Evolutionary conservation across 73 alveolate genomes (phyloP), one percentile per base, ranked within the genome.

Genomic region (Durusdinium trenchii): DNA sequence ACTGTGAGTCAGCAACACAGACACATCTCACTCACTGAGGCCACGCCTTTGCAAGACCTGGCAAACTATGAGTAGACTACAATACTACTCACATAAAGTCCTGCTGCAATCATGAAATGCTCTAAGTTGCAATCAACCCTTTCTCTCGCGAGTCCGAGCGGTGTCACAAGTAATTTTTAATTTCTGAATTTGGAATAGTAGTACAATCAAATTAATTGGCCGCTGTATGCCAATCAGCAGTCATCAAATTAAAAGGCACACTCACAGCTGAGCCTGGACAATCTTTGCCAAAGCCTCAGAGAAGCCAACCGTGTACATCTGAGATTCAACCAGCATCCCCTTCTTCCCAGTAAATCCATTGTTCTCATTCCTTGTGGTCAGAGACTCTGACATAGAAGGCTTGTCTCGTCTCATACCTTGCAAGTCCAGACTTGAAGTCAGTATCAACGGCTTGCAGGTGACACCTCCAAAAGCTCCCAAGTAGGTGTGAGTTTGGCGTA

Each of bases 241-340:
- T 32, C 7, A 7, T 4, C 20, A 38, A n/a, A n/a, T n/a, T n/a
- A n/a, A n/a, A n/a, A n/a, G n/a, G n/a, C n/a, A n/a, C 81, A 67
- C 4, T 9, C 2, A 28, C 7, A 67, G 81, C 46, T 67, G 38
- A 1, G 81, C 46, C 38, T 32, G 43, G 81, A n/a, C 43, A 32
- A 67, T 67, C 12, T 67, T 32, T 67, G 81, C 81, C 81, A 67
- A 67, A 20, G 81, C 81, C 38, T 67, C 81, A 67, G 81, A 20
- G 43, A 67, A 67, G 7, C 43, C 43, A 32, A 67, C 30, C 1
- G 81, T 67, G 81, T 67, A 67, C 81, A 20, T 67, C 81, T 67
- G 46, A 32, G 81, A 67, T 20, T 67, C 81, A 28, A 28, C 81
- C 81, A 67, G 43, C 38, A 67, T 38, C 46, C 38, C 38, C 43